These are phyloP conservation scores for Populus hybrid DNA, from an alignment of 441 rosid genomes.

Conservation along the genomic window DNA sequence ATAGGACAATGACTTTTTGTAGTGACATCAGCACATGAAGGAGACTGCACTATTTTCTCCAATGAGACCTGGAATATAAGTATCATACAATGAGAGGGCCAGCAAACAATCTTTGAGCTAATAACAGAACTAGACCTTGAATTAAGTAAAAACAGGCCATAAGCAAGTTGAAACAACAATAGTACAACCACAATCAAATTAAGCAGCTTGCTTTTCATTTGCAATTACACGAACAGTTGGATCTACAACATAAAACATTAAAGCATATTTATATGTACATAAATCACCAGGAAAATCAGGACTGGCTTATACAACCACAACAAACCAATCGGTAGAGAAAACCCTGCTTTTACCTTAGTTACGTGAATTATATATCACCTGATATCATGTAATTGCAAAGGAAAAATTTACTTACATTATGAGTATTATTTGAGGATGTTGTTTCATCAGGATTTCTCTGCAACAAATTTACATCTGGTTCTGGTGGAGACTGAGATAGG, in stretches of 20 bases:
- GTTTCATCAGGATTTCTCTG: slow-evolving; percentile 32
- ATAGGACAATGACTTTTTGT: slow-evolving; percentile 24
- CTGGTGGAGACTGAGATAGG: slow-evolving; percentile 32
- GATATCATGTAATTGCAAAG: neutral
- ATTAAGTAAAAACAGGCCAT: neutral
- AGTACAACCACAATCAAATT: neutral
- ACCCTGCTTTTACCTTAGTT: neutral
- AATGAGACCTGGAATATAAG: slow-evolving; percentile 43
- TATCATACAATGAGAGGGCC: slow-evolving; percentile 13
- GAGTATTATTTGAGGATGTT: slow-evolving; percentile 23
- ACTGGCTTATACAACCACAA: neutral
- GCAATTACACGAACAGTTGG: no score
- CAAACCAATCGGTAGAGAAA: neutral
- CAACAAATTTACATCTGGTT: slow-evolving; percentile 24
- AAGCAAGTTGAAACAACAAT: neutral
- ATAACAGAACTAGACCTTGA: slow-evolving; percentile 7
- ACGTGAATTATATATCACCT: neutral
- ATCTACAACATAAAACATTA: neutral
- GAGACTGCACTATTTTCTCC: slow-evolving; percentile 27
- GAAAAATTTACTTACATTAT: slow-evolving; percentile 26
- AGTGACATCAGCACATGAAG: slow-evolving; percentile 28
- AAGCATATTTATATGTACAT: neutral
- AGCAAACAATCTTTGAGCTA: slow-evolving; percentile 6
- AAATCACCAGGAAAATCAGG: neutral
- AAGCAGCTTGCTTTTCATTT: neutral